Evolutionary conservation across 257 asterid genomes (phyloP), one percentile per base, ranked within the genome.

Genomic region (Solanum virginianum): DNA sequence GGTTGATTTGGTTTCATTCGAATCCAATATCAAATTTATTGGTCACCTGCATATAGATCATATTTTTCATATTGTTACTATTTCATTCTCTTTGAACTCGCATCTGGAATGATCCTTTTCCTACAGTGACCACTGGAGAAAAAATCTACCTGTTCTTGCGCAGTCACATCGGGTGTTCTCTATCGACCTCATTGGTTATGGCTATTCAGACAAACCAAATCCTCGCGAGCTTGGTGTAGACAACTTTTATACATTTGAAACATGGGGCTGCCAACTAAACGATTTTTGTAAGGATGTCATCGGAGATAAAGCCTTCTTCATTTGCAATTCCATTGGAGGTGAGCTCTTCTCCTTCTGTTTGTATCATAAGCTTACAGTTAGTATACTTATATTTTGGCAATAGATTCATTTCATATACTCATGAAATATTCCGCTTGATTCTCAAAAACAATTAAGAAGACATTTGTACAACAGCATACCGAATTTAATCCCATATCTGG

Each of bases 251-350:
- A 93, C 97, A 17, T 96, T 96, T 85, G 99, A 95, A 94, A 96
- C 99, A 63, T 96, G 99, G 99, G 99, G 90, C 81, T 86, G 88
- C 86, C 99, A 96, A 88, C 88, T 96, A 85, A 96, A 96, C 84
- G 98, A 96, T 90, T 96, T 96, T 84, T 96, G 98, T 74, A 88
- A 10, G 57, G 97, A 91, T 83, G 90, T 95, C 36, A 93, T 95
- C 62, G 88, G 86, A 88, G 98, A 90, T 80, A 81, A 91, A 80
- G 98, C 93, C 55, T 96, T 94, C 91, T 95, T 93, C 85, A 89
- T 91, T 86, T 95, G 99, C 94, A 96, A 96, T 80, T 96, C 99
- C 63, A 96, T 96, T 56, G 99, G 99, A 93, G 99, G 99, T 96
- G 84, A 88, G 80, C 54, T 84, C 82, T 26, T 82, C 66, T 63